Percentiles rank a stretch among this genome's conserved stretches.
phyloP scores from a whole-genome alignment of 768 basidiomycete genomes.

The Lentinus brumalis region DNA sequence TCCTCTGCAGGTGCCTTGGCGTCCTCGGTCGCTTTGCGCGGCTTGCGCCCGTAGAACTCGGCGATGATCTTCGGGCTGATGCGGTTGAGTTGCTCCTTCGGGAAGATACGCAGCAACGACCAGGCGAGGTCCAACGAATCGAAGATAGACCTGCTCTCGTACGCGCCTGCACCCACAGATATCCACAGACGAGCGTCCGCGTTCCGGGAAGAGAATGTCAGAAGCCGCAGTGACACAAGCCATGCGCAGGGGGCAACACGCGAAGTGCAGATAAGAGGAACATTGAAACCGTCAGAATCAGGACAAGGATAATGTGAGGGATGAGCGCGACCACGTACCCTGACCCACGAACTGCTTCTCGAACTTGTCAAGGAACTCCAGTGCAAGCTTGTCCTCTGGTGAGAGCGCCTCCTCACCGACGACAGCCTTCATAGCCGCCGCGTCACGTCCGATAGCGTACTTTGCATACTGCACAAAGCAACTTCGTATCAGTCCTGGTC shows the following conservation, averaged over 20 bases:
- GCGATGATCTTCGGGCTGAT: conserved; percentile 96
- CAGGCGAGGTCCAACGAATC: conserved; percentile 97
- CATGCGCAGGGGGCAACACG: background rate
- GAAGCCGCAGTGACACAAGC: background rate
- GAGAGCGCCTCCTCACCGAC: conserved; percentile 98
- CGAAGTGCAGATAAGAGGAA: conserved; percentile 4
- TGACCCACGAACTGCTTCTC: conserved; percentile 97
- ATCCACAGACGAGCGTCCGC: background rate
- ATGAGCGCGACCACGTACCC: conserved; percentile 49
- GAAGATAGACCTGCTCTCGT: conserved; percentile 95
- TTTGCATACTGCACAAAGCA: conserved; percentile 76
- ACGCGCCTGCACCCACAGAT: conserved; percentile 60
- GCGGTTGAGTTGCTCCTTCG: conserved; percentile 96
- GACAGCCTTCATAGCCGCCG: conserved; percentile 98
- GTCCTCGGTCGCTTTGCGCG: conserved; percentile 60
- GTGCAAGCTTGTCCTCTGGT: conserved; percentile 91
- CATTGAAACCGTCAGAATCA: conserved; percentile 11
- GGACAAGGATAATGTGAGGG: conserved; percentile 7
- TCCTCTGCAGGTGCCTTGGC: conserved; percentile 47
- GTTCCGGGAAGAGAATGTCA: background rate
- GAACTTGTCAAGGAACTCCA: conserved; percentile 98
- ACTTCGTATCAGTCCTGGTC: conserved; percentile 10
- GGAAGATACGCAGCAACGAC: conserved; percentile 96
- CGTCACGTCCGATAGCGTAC: conserved; percentile 97
- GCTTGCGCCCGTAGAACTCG: conserved; percentile 91